Base-by-base conservation (phyloP, 75 land plant species). In the Selaginella tamariscina region DNA sequence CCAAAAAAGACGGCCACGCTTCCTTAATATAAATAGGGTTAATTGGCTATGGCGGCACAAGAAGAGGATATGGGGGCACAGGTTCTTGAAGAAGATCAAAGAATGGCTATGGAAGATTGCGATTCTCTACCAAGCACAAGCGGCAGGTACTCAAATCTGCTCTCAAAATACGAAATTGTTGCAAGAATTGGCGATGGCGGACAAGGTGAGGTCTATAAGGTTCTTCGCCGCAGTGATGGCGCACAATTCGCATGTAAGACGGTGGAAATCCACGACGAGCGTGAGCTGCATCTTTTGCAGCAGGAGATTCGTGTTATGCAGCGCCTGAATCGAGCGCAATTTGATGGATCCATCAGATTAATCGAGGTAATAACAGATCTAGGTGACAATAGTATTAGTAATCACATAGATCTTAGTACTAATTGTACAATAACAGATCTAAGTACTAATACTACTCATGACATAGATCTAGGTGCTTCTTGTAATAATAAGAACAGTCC, bases 291-390 rank as follows among this genome's bases (percentile, higher is more conserved):
- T 39, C 49, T 39, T 5, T 5, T 39, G 49, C 49, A 15, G 49
- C 49, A 39, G 49, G 49, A 39, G 49, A 15, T 39, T 5, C 15
- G 11, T 5, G 15, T 39, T 15, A 39, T 39, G 49, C 5, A 39
- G 49, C 49, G 5, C n/a, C n/a, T n/a, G n/a, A 15, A 39, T 39
- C 49, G 11, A 39, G 49, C 5, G 49, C 49, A 39, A 39, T 15
- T 5, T 21, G 24, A 9, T 59, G 62, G 62, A 8, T 8, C 26
- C 26, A 21, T 59, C n/a, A 59, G 24, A 2, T n/a, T 59, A 5
- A n/a, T 23, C n/a, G 62, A 59, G 62, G 62, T 59, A 59, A 59
- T 59, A 2, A n/a, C 23, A 21, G 62, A 59, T 59, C n/a, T n/a
- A n/a, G n/a, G n/a, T n/a, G n/a, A n/a, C n/a, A n/a, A n/a, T n/a